These are phyloP conservation scores for Syzygium grande DNA, from an alignment of 345 rosid species.

Conservation along the genomic window DNA sequence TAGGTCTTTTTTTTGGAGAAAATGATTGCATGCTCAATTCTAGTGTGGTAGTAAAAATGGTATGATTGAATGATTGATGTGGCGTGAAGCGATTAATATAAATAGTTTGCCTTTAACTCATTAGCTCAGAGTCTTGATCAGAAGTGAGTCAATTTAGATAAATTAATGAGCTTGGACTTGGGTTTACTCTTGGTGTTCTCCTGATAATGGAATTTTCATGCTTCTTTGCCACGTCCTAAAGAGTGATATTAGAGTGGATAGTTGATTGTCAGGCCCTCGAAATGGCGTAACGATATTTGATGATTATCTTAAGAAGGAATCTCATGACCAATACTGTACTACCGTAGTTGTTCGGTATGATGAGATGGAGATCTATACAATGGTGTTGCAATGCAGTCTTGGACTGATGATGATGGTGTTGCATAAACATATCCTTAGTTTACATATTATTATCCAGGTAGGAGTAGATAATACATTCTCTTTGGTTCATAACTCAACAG, in stretches of 20 bases:
- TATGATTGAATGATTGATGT: background rate
- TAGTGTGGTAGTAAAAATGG: background rate
- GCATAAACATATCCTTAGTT: background rate
- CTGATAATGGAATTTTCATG: background rate
- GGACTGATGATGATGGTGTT: background rate
- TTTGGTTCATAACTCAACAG: background rate
- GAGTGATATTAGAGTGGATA: background rate
- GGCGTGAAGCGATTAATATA: rapidly evolving
- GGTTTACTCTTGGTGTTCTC: background rate
- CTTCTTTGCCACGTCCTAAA: background rate
- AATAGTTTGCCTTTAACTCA: background rate
- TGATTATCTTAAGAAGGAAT: background rate
- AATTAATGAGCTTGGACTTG: background rate
- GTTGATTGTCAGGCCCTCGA: background rate
- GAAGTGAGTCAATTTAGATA: background rate
- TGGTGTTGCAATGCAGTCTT: background rate
- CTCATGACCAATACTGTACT: background rate
- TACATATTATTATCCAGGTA: background rate
- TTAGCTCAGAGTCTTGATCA: background rate
- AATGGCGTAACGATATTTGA: background rate
- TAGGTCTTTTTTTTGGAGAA: background rate
- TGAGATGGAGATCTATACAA: background rate
- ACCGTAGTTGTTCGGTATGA: background rate
- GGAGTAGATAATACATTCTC: background rate
- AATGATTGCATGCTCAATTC: background rate